A percentile compares a stretch with the other conserved stretches of the same genome.
phyloP scores from a whole-genome alignment of 192 early-diverging fungal species.

The Linnemannia schmuckeri region DNA sequence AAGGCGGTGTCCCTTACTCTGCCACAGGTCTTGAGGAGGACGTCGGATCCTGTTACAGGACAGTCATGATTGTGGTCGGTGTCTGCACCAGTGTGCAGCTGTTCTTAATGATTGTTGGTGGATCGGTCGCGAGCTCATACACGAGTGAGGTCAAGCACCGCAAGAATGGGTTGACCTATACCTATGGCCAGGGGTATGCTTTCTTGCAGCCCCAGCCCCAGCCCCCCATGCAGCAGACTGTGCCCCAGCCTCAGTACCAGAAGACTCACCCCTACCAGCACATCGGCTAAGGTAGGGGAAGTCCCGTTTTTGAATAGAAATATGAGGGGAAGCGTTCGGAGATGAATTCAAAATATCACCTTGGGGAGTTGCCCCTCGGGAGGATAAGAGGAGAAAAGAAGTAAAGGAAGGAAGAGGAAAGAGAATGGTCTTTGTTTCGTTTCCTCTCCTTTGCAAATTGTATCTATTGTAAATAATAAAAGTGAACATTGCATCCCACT shows the following conservation, averaged over 20 bases:
- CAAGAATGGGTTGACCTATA: constrained; percentile 18
- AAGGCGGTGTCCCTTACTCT: neutral
- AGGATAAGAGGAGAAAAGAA: neutral
- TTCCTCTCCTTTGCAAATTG: neutral
- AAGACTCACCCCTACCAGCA: constrained; percentile 37
- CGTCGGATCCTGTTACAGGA: constrained; percentile 22
- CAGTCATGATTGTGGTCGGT: constrained; percentile 17
- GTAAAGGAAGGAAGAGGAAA: neutral
- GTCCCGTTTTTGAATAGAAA: neutral
- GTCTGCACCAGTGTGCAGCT: constrained; percentile 12
- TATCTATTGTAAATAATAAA: constrained; percentile 14
- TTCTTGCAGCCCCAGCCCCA: constrained; percentile 7
- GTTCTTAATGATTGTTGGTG: constrained; percentile 33
- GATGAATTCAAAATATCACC: neutral
- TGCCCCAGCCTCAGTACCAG: constrained; percentile 1
- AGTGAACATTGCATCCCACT: neutral
- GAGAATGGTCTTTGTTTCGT: neutral
- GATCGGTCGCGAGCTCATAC: constrained; percentile 45
- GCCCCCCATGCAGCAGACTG: neutral
- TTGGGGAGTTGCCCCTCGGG: neutral
- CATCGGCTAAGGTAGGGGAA: neutral
- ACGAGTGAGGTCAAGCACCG: constrained; percentile 41
- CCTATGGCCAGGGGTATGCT: constrained; percentile 29
- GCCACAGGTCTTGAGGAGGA: constrained; percentile 1
- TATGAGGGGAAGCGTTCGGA: neutral